Conservation (phyloP, 176 grass and related monocot genomes). For the Aegilops bicornis region DNA sequence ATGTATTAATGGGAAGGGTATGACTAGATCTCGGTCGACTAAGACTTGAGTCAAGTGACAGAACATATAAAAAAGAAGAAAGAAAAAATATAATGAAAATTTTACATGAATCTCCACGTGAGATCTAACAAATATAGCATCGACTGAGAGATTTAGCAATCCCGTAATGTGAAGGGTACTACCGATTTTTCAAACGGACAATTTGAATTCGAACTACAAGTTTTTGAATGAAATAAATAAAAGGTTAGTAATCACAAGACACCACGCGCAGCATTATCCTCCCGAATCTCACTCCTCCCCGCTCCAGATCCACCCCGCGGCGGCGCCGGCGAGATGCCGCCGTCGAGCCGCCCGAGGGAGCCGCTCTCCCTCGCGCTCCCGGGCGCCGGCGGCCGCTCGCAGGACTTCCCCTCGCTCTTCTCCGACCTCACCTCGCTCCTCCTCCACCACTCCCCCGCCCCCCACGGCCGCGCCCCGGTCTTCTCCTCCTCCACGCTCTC, state of each 20-base stretch:
- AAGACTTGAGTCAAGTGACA: too few species aligned
- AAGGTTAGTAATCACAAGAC: neutral
- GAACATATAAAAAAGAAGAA: too few species aligned
- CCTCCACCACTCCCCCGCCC: slow-evolving; percentile 23
- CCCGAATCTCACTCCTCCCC: neutral
- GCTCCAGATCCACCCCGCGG: neutral
- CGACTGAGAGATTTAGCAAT: too few species aligned
- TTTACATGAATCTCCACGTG: too few species aligned
- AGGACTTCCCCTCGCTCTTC: slow-evolving; percentile 51
- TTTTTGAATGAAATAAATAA: too few species aligned
- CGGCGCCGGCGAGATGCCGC: slow-evolving; percentile 13
- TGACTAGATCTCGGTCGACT: too few species aligned
- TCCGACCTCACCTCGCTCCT: slow-evolving; percentile 60
- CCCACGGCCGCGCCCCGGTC: slow-evolving; percentile 15
- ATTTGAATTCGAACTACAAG: too few species aligned
- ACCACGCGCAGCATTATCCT: neutral
- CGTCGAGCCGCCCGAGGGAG: neutral
- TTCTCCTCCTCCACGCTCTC: slow-evolving; percentile 46
- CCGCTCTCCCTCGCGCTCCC: neutral
- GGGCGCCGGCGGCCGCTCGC: neutral
- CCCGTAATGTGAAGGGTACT: too few species aligned
- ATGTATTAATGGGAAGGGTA: too few species aligned
- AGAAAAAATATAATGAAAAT: too few species aligned
- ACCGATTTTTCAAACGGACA: neutral
- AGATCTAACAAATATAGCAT: too few species aligned